phyloP scores from a whole-genome alignment of 257 asterid genomes.

The Solanum acaule region DNA sequence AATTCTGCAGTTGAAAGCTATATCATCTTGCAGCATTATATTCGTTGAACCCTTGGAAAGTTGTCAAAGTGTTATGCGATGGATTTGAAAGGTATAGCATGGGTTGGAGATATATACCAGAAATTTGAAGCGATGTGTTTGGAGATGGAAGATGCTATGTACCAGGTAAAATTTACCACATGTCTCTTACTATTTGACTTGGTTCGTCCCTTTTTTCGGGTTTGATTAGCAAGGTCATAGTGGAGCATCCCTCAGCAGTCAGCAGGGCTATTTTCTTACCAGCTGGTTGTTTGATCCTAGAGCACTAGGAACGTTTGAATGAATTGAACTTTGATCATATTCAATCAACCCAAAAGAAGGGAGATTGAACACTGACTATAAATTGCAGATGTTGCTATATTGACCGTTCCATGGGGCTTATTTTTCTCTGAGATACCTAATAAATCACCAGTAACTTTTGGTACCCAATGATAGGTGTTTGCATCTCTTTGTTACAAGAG shows the following conservation, averaged over 20 bases:
- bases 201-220: neutral
- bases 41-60: neutral
- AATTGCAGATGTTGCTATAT: neutral
- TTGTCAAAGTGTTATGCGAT: conserved; percentile 13
- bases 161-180: conserved; percentile 34
- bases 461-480: neutral
- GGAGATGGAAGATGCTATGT: conserved; percentile 75
- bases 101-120: conserved; percentile 66
- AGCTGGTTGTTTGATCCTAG: neutral
- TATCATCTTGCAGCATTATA: neutral
- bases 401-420: neutral
- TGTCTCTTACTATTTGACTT: neutral
- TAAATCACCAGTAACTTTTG: neutral
- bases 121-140: conserved; percentile 72
- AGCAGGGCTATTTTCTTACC: neutral
- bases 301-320: neutral
- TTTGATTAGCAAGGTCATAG: neutral
- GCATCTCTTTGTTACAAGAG: neutral
- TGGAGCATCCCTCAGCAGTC: neutral
- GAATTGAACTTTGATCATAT: neutral
- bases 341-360: neutral
- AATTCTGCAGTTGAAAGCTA: neutral
- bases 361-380: neutral
- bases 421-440: neutral
- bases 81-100: conserved; percentile 62